Evolutionary conservation across 441 rosid genomes (phyloP).

Genomic region (Pelargonium australe): DNA sequence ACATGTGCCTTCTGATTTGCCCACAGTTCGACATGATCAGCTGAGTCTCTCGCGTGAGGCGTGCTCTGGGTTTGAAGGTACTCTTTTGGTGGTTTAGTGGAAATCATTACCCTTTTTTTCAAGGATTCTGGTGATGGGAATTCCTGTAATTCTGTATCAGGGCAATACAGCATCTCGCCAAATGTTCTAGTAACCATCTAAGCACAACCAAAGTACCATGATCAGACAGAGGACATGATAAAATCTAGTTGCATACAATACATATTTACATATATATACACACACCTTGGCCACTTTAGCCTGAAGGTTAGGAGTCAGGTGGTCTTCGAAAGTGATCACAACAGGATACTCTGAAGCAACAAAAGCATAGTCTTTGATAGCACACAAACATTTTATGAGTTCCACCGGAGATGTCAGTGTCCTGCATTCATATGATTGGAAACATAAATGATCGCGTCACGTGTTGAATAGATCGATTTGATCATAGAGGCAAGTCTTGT

Average conservation of each 20-base stretch:
- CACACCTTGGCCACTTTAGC: constrained; percentile 78
- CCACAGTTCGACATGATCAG: constrained; percentile 18
- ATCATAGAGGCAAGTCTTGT: no score
- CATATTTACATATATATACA: not conserved
- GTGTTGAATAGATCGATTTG: no score
- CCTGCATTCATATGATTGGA: constrained; percentile 26
- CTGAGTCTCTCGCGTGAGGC: constrained; percentile 29
- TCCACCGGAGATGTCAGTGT: constrained; percentile 86
- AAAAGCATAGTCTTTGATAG: constrained; percentile 78
- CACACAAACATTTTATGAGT: constrained; percentile 59
- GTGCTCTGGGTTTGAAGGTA: constrained; percentile 47
- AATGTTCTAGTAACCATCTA: constrained; percentile 76
- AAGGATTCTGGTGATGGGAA: constrained; percentile 67
- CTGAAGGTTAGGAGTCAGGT: constrained; percentile 73
- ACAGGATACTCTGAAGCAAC: constrained; percentile 70
- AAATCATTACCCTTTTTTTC: constrained; percentile 60
- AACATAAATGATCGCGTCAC: no score
- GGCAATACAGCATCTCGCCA: constrained; percentile 65
- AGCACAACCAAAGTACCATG: constrained; percentile 8
- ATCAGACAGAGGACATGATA: no score
- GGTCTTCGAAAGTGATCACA: constrained; percentile 91
- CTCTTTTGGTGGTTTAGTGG: constrained; percentile 91
- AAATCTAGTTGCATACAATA: no score
- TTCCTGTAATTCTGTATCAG: constrained; percentile 64
- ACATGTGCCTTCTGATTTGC: constrained; percentile 17